Evolutionary conservation across 2,329 filamentous ascomycete species (phyloP).

Genomic region (Tolypocladium capitatum): DNA sequence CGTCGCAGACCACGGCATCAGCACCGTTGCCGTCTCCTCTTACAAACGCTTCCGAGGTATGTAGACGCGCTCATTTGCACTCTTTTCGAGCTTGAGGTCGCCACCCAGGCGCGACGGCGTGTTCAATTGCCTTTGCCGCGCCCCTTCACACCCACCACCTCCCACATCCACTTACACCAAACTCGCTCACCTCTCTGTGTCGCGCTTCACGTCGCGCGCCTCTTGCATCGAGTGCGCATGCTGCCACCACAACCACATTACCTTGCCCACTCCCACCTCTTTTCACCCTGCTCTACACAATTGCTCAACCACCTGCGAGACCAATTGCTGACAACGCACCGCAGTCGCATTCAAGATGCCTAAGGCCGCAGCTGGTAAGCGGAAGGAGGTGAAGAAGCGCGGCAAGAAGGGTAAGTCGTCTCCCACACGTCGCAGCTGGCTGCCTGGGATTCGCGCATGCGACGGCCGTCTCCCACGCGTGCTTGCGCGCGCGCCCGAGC

Average conservation of each 20-base stretch:
- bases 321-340: not conserved
- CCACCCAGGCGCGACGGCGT: not conserved
- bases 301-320: not conserved
- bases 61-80: constrained; percentile 12
- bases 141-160: constrained; percentile 2
- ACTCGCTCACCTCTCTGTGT: not conserved
- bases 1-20: constrained; percentile 8
- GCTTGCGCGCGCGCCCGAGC: not conserved
- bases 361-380: constrained; percentile 40
- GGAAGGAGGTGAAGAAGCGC: constrained; percentile 43
- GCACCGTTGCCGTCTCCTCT: constrained; percentile 10
- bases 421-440: not conserved
- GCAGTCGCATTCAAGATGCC: constrained; percentile 36
- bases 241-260: constrained; percentile 10
- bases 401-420: constrained; percentile 44
- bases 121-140: constrained; percentile 18
- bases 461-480: not conserved
- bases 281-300: not conserved
- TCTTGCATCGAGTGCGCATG: not conserved
- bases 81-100: constrained; percentile 20
- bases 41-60: constrained; percentile 20
- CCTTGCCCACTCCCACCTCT: not conserved
- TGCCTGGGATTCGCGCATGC: not conserved
- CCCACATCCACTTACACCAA: not conserved
- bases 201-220: not conserved